Evolutionary conservation across 192 early-diverging fungal genomes (phyloP), one percentile per base, ranked within the genome.

Genomic region (Diversispora eburnea): DNA sequence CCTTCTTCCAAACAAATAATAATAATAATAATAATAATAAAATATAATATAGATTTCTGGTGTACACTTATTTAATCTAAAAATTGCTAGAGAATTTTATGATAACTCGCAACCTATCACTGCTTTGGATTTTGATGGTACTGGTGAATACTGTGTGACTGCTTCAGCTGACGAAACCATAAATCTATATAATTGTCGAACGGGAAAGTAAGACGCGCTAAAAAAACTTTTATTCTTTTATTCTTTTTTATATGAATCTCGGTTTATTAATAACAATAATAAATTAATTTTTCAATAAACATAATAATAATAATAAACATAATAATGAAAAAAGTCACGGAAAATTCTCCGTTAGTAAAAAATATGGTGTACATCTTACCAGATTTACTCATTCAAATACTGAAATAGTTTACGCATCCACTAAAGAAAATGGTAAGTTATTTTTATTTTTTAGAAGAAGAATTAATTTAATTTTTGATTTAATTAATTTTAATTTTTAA

Each of bases 311-410:
- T 39, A 52, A 52, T 42, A 45, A 49, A 5, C 25, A 49, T 47
- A 42, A 33, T 43, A 19, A 7, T 49, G 46, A 13, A 63, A 41
- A 33, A 72, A 92, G 87, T 17, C 79, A 87, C 49, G 84, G 87
- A 73, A 89, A 89, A 51, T 90, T 90, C 0, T 79, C 91, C n/a
- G 95, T 87, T 77, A 94, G 92, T 78, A 95, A 97, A 83, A 99
- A 99, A 55, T 99, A 99, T 75, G 97, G 97, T 7, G 95, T 94
- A 67, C 83, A 88, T 33, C 79, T 94, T 39, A 94, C 93, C 1
- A 85, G 89, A 39, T 99, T 98, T 75, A 96, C 95, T 17, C 93
- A 94, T 78, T 83, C 87, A 54, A 73, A 80, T 8, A 91, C 86
- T 25, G 91, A 84, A 68, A 87, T 98, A 39, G 83, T 97, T 22